Base-by-base conservation (phyloP, 176 grass and related monocot species). In the Olyra latifolia region DNA sequence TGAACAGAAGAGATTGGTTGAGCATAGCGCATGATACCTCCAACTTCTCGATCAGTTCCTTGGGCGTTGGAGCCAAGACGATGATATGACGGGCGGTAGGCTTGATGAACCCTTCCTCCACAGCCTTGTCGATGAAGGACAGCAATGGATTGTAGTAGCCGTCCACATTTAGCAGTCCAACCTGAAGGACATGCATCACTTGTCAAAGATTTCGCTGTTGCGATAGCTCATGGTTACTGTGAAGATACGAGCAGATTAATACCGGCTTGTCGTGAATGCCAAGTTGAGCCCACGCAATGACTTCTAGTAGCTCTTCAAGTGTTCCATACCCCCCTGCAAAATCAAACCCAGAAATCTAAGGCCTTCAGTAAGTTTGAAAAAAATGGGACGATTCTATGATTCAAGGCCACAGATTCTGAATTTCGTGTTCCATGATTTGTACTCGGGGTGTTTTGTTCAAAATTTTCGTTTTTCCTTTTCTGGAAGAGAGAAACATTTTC, bases 251-350 rank as follows among this genome's bases (percentile, higher is more conserved):
- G 62, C 0, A 0, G 25, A 28, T 57, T 63, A 6, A 47, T 74
- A 86, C 84, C 69, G 84, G 84, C 62, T 86, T 86, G 47, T 86
- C 76, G 65, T 86, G 84, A 20, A 86, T 86, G 45, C 84, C 84
- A 50, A 86, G 76, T 74, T 86, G 84, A 74, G 76, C 84, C 84
- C 84, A 86, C 59, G 84, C 60, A 47, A 80, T 80, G 49, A 73
- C 76, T 73, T 86, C 84, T 22, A 86, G 84, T 14, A 86, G 35
- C 47, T 86, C 84, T 86, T 86, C 84, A 57, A 86, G 84, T 55
- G 84, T 86, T 23, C 84, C 84, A 67, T 80, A 86, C 0, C 84
- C 84, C 58, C 84, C 84, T 86, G 48, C 25, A 75, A 30, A 16
- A 27, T 42, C 22, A 65, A 83, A 4, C 59, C 24, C 47, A 67